phyloP scores from a whole-genome alignment of 2,329 filamentous ascomycete genomes.

The Cladophialophora yegresii region DNA sequence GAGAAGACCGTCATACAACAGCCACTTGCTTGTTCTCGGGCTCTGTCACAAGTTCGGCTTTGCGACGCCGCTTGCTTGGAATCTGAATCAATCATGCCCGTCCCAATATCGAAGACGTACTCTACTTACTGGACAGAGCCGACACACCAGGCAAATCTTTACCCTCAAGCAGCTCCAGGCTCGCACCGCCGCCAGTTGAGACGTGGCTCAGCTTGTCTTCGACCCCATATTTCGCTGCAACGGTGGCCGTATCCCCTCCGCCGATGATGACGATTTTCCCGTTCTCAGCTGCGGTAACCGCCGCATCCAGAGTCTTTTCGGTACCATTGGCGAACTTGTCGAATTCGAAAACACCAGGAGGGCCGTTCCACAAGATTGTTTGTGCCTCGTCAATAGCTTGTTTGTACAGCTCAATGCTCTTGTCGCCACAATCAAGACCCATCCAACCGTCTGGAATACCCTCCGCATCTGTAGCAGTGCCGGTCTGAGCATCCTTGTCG shows the following conservation, averaged over 20 bases:
- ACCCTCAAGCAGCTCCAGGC: slow-evolving; percentile 93
- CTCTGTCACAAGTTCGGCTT: slow-evolving; percentile 24
- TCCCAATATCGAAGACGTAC: slow-evolving; percentile 6
- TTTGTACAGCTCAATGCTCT: slow-evolving; percentile 87
- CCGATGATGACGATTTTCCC: slow-evolving; percentile 98
- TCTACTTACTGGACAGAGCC: slow-evolving; percentile 77
- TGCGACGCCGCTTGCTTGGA: slow-evolving; percentile 21
- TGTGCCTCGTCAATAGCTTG: slow-evolving; percentile 81
- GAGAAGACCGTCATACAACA: slow-evolving; percentile 27
- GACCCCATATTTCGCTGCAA: slow-evolving; percentile 93
- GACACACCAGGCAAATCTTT: slow-evolving; percentile 94
- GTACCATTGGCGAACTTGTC: slow-evolving; percentile 91
- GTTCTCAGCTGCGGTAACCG: slow-evolving; percentile 73
- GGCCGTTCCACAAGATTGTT: slow-evolving; percentile 99
- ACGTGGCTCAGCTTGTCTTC: slow-evolving; percentile 98
- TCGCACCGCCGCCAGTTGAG: slow-evolving; percentile 93
- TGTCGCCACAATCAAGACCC: slow-evolving; percentile 90
- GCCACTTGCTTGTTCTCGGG: slow-evolving; percentile 4
- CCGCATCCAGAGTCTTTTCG: slow-evolving; percentile 87
- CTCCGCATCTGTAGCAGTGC: slow-evolving; percentile 77
- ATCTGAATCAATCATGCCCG: slow-evolving; percentile 14
- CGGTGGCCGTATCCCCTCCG: slow-evolving; percentile 95
- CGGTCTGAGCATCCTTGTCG: slow-evolving; percentile 75
- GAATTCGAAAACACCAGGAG: slow-evolving; percentile 95
- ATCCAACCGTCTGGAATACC: slow-evolving; percentile 98